Evolutionary conservation across 2,329 filamentous ascomycete species (phyloP), one percentile per base, ranked within the genome.

Genomic region (Cadophora sp.): DNA sequence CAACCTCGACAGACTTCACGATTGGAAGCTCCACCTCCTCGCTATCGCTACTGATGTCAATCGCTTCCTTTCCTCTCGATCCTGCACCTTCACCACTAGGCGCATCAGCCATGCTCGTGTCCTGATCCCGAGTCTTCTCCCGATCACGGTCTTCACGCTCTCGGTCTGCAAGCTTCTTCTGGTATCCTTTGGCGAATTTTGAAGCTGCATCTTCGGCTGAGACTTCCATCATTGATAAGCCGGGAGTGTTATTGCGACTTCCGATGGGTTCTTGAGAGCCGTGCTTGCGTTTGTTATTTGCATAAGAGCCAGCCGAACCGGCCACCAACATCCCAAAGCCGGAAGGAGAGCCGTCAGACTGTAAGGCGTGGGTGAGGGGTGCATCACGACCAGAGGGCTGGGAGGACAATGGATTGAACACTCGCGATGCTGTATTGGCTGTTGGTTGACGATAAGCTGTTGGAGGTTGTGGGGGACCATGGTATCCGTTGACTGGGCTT

Each of bases 191-290:
- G 6, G 66, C 62, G 39, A 66, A 69, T 30, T 66, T 69, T 1
- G 47, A 30, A 2, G 66, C 65, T 33, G 67, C 67, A 30, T 67
- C 58, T 24, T 69, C 61, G 11, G 65, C 47, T 5, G 60, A 58
- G 16, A 65, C 20, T 41, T 48, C 53, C 27, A 43, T 27, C 43
- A 51, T 48, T 24, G 59, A 45, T 16, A 47, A 30, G 8, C 39
- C 36, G 9, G 43, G 45, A 43, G 33, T 18, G 48, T 47, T 24
- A 41, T 47, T n/a, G 39, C 36, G 50, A 45, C 53, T n/a, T 24
- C 30, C n/a, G 33, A 20, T 59, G 4, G n/a, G n/a, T 41, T 62
- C 62, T 62, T 62, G 62, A 11, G 62, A 59, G 3, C 41, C 51
- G 39, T 41, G 60, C 18, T 45, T 51, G 41, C 66, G 62, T 43